Evolutionary conservation across 345 rosid species (phyloP), one percentile per base, ranked within the genome.

Genomic region (Gossypium thurberi): DNA sequence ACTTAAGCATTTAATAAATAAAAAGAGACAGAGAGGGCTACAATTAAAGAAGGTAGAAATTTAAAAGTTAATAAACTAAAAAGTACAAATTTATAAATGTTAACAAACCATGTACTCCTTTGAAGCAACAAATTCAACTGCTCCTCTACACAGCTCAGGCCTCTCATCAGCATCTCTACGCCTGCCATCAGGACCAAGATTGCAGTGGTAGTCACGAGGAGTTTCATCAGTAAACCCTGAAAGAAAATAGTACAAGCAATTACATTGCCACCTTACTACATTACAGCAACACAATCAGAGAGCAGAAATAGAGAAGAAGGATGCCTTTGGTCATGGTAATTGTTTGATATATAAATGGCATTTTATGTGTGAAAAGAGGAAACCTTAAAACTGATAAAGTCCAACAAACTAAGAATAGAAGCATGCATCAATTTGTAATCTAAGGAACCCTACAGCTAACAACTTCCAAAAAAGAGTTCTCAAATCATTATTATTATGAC

Each of bases 161-260:
- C 98, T 93, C 63, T 93, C 94, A 85, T 93, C 90, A 60, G 94
- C 96, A 88, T 93, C 98, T 75, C 97, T 89, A 60, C 94, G 94
- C 79, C 91, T 84, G 75, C 97, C 97, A 86, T 93, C 92, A 44
- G 96, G 96, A 78, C 94, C 97, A 56, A 91, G 87, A 82, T 89
- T 86, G 91, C 96, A 91, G 69, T 81, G 91, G 81, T 93, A 93
- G 73, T 93, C 97, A 66, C 88, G 87, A 18, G 97, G 97, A 74
- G 94, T 91, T 73, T 88, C 94, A 74, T 87, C 92, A 42, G 88
- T 84, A 79, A 89, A 91, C 57, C 97, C 97, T 93, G 87, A 61
- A 62, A 75, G 56, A 60, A 65, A 76, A 77, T 43, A 33, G 68
- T 25, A 33, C 11, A 76, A 47, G 43, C 11, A 43, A 58, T 65